Conservation (phyloP, 768 basidiomycete species). For the Termitomyces heimii region DNA sequence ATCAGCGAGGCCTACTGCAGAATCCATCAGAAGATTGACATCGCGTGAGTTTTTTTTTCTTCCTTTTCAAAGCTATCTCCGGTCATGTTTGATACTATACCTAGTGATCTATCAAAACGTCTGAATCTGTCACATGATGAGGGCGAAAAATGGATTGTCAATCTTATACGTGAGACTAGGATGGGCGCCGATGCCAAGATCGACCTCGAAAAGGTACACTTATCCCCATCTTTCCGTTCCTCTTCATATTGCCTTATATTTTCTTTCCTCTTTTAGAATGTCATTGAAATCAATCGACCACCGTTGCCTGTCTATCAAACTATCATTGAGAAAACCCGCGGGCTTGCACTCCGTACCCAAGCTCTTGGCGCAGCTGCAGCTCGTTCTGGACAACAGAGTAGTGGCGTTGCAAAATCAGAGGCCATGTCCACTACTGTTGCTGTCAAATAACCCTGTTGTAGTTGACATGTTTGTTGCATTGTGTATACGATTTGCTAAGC, state of each 20-base stretch:
- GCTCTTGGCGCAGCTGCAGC: conserved; percentile 73
- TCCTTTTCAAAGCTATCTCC: background rate
- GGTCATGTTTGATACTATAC: background rate
- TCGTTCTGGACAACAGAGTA: conserved; percentile 24
- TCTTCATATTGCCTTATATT: background rate
- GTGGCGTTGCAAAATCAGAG: conserved; percentile 13
- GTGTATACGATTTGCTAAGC: conserved; percentile 3
- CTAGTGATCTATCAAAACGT: conserved; percentile 86
- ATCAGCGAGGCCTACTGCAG: conserved; percentile 97
- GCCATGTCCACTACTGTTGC: conserved; percentile 16
- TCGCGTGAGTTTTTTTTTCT: conserved; percentile 47
- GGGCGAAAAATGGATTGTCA: conserved; percentile 99
- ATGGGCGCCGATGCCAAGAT: conserved; percentile 98
- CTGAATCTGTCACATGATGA: conserved; percentile 92
- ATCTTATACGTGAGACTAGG: conserved; percentile 94
- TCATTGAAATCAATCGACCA: conserved; percentile 91
- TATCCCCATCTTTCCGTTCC: background rate
- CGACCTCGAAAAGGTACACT: conserved; percentile 85
- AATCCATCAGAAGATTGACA: conserved; percentile 92
- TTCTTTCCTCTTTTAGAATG: conserved; percentile 53
- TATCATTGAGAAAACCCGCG: conserved; percentile 93
- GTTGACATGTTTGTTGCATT: conserved; percentile 5
- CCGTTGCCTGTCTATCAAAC: conserved; percentile 88
- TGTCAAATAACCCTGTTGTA: conserved; percentile 17
- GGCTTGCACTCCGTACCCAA: conserved; percentile 86